Base-by-base conservation (phyloP, 179 eudicot genomes). In the Nepenthes alata region DNA sequence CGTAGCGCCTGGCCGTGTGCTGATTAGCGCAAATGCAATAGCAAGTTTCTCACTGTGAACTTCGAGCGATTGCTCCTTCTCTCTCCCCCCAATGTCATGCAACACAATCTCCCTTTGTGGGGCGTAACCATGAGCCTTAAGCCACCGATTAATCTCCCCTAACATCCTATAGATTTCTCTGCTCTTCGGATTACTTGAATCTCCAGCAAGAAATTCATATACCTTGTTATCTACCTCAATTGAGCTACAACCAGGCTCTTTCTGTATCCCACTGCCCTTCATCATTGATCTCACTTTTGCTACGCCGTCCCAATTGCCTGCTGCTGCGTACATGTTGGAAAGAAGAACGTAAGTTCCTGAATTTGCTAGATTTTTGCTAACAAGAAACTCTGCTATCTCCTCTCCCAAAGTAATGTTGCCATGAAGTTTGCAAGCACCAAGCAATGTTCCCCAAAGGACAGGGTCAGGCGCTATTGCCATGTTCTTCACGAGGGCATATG, bases 181-280 rank as follows among this genome's bases (percentile, higher is more conserved):
- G 57, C 82, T 76, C 63, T 68, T 74, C 1, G 85, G 82, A 59
- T 86, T 89, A 68, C 77, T 86, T 67, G 73, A 16, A 57, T 86
- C 95, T 44, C 95, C 95, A 7, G 95, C 95, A 49, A 86, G 68
- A 64, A 86, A 86, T 67, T 86, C 95, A 35, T 86, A 80, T 12
- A 82, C 80, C 61, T 69, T 75, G 66, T 77, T 80, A 34, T 69
- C 59, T 11, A 86, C 78, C 61, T 84, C 95, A 59, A 85, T 73
- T 71, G 91, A 82, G 75, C 87, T 85, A 64, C 84, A 85, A 12
- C 88, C 95, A 1, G 95, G 85, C 57, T 67, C 82, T 60, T 81
- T 87, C 55, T 74, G 71, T 55, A 83, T 70, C 25, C 91, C 85
- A n/a, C 9, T 72, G n/a, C 70, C 80, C 48, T 65, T 75, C 85